Conservation (phyloP, 495 filamentous ascomycete species). For the Tuber calosporum region DNA sequence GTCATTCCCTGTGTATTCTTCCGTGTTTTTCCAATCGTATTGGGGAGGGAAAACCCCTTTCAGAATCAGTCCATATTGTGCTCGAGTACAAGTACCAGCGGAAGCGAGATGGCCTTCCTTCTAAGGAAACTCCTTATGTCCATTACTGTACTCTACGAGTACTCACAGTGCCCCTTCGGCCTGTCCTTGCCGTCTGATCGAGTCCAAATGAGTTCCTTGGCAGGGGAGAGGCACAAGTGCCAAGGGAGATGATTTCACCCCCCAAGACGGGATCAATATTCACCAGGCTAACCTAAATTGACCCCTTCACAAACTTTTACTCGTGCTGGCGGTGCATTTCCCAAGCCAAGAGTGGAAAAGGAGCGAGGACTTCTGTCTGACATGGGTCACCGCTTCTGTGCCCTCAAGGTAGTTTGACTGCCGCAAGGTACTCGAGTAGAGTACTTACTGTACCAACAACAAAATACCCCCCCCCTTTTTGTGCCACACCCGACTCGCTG, state of each 20-base stretch:
- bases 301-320: background rate
- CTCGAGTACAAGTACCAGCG: too few species aligned
- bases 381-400: background rate
- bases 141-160: too few species aligned
- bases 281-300: background rate
- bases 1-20: background rate
- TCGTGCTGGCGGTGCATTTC: background rate
- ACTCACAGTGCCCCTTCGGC: background rate
- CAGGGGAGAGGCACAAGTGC: too few species aligned
- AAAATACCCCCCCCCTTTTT: constrained; percentile 33
- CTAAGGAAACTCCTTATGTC: background rate
- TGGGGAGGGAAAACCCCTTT: background rate
- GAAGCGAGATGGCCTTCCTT: background rate
- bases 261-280: background rate
- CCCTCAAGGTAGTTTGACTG: background rate
- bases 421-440: background rate
- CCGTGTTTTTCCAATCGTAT: background rate
- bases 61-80: background rate
- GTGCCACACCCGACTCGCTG: constrained; percentile 22
- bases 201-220: background rate
- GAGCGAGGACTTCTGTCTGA: background rate
- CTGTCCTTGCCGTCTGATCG: background rate
- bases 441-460: too few species aligned
- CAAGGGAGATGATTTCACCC: too few species aligned
- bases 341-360: background rate